A percentile compares a stretch with the other conserved stretches of the same genome.
These are phyloP conservation scores for Syzygium grande DNA, from an alignment of 345 rosid species.

Conservation along the genomic window DNA sequence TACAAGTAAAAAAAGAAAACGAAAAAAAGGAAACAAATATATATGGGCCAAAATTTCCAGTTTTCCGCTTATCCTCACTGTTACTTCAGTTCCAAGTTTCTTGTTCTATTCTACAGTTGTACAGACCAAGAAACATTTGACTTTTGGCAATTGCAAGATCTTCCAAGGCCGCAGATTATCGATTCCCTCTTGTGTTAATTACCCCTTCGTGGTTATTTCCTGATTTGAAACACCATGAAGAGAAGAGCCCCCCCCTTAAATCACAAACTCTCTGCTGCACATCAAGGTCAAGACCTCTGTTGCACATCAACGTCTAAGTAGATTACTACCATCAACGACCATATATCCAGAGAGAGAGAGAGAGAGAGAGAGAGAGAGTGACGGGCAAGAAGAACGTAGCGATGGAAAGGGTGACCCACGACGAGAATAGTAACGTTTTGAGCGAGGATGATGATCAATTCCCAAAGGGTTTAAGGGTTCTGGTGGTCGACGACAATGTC, in stretches of 20 bases:
- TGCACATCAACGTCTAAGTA: too few relatives aligned
- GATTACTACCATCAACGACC: too few relatives aligned
- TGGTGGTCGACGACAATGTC: not conserved
- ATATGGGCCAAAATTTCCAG: too few relatives aligned
- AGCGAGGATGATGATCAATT: not conserved
- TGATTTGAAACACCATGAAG: not conserved
- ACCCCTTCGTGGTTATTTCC: not conserved
- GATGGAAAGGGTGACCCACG: not conserved
- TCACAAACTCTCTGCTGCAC: not conserved
- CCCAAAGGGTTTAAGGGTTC: slow-evolving; percentile 1
- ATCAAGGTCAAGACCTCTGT: too few relatives aligned
- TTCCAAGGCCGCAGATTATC: not conserved
- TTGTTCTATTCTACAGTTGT: too few relatives aligned
- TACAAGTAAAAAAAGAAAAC: too few relatives aligned
- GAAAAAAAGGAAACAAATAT: too few relatives aligned
- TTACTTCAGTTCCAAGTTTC: too few relatives aligned
- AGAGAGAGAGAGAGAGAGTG: not conserved
- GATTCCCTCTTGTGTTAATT: too few relatives aligned
- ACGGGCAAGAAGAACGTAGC: not conserved
- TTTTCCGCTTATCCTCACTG: too few relatives aligned
- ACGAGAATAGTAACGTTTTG: not conserved
- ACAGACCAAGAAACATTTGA: not conserved
- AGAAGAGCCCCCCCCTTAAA: not conserved
- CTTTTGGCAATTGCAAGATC: not conserved
- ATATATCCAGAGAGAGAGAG: too few relatives aligned